Evolutionary conservation across 306 rosid genomes (phyloP), one percentile per base, ranked within the genome.

Genomic region (Quercus suber): DNA sequence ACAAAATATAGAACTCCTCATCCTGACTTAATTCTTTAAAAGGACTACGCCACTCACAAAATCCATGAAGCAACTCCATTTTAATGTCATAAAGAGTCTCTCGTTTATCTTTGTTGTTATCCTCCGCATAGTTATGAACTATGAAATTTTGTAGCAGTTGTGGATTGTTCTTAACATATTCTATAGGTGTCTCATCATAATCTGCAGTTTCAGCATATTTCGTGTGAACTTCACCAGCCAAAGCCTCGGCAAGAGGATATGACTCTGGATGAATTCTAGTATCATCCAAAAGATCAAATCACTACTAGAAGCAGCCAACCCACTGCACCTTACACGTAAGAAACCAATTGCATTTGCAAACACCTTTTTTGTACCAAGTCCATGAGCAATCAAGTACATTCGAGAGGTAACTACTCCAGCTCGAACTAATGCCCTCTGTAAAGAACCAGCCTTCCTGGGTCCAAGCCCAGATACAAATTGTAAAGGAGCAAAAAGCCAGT

Each of bases 221-320:
- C 19, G 89, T 93, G 73, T 91, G 93, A 45, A 96, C 96, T 86
- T 91, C 99, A 88, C 89, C 91, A 58, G 99, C 99, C 87, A 96
- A 86, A 81, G 89, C 98, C 84, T 91, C 94, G 0, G 99, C 99
- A 76, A 93, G 87, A 64, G 55, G 77, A 89, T 96, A 96, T 25
- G 98, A 93, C 77, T 96, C 99, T 6, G 99, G 99, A 86, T 96
- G 99, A 78, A 96, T 96, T 81, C 99, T 88, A 15, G 99, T 96
- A 88, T 96, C 98, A 84, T 96, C 99, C 86, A 96, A 86, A 83
- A 96, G 84, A 86, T 96, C 99, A 65, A 96, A 71, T 93, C 96
- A 84, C 94, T 90, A 86, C 98, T 89, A 78, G 88, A 88, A 33
- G 93, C 88, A 80, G 96, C 99, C 92, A 90, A 81, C 67, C 99